Conservation (phyloP, 345 rosid genomes). For the Eucalyptus polyanthemos region DNA sequence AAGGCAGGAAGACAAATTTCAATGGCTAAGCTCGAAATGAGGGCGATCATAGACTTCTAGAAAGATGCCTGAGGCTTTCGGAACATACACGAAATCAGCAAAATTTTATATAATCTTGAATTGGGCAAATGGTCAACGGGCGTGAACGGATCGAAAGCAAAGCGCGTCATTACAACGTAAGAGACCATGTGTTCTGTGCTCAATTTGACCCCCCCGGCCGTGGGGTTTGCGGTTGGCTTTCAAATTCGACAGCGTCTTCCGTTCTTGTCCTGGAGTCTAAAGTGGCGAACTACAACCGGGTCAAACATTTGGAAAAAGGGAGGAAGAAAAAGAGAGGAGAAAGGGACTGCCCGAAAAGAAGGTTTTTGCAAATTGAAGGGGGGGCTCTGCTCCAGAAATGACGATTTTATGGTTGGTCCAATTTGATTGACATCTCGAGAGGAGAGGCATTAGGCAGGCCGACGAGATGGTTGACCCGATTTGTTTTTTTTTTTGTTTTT, state of each 20-base stretch:
- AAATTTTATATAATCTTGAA: accelerated
- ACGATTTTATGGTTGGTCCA: not conserved
- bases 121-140: not conserved
- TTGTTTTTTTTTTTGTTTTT: not conserved
- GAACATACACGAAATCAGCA: not conserved
- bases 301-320: not conserved
- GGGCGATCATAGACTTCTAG: not conserved
- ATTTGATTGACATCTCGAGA: not conserved
- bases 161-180: not conserved
- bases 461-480: not conserved
- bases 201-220: not conserved
- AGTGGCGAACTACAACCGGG: not conserved
- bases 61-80: not conserved
- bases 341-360: not conserved
- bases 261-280: not conserved
- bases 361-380: not conserved
- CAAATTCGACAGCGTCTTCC: not conserved
- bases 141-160: not conserved
- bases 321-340: not conserved
- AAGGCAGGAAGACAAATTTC: not conserved
- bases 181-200: not conserved
- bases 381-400: not conserved
- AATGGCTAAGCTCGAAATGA: not conserved
- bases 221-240: not conserved
- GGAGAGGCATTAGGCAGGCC: not conserved